These are phyloP conservation scores for Fusarium sp. DNA, from an alignment of 2,329 filamentous ascomycete species.

Conservation along the genomic window DNA sequence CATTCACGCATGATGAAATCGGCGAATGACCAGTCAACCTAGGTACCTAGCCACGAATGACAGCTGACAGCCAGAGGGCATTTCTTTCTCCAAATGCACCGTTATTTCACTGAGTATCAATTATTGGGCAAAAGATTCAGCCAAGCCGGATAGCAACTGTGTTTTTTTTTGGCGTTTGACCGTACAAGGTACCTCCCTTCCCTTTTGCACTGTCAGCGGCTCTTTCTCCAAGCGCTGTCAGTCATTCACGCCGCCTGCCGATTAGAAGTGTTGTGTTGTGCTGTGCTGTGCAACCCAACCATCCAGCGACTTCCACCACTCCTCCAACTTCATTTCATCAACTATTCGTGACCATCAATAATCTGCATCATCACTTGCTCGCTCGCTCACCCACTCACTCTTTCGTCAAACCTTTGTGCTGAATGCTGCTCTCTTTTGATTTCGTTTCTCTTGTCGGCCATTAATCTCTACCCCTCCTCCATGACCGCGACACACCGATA, in stretches of 20 bases:
- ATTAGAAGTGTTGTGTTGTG: background rate
- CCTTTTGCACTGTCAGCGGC: background rate
- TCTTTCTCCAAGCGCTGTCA: constrained; percentile 3
- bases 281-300: background rate
- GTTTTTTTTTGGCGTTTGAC: constrained; percentile 18
- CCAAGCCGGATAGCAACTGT: constrained; percentile 1
- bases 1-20: background rate
- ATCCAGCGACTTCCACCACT: constrained; percentile 27
- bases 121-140: background rate
- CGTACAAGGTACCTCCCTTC: background rate
- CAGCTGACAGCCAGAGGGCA: background rate
- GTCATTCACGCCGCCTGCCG: background rate
- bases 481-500: constrained; percentile 37
- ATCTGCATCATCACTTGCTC: constrained; percentile 31
- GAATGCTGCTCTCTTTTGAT: background rate
- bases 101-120: background rate
- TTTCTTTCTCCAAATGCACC: background rate
- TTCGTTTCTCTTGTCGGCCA: background rate
- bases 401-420: background rate
- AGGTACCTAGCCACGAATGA: background rate
- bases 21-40: background rate
- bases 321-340: constrained; percentile 25
- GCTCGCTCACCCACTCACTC: background rate
- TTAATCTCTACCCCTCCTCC: constrained; percentile 25
- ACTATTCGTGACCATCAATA: constrained; percentile 34